Base-by-base conservation (phyloP, 1,284 basidiomycete species). In the Tetrapyrgos nigripes region DNA sequence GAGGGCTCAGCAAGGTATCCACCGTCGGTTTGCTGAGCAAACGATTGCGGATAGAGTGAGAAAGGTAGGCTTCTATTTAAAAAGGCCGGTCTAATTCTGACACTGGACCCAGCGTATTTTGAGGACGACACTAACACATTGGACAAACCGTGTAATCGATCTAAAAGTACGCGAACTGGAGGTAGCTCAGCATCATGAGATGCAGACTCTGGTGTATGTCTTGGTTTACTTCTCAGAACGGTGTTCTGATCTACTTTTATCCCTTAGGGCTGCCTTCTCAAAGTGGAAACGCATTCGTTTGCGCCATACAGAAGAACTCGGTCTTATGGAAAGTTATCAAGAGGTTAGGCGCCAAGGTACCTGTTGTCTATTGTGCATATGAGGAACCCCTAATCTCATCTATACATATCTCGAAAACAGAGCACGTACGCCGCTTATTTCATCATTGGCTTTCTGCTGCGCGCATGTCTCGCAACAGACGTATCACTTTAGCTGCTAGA, bases 251-350 rank as follows among this genome's bases (percentile, higher is more conserved):
- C 43, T 55, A 6, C 55, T 35, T 44, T 23, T 24, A 44, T 54
- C 33, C 3, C 26, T 46, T 53, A 91, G 89, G 40, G 66, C 70
- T 53, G 80, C 82, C 13, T 89, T 89, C 65, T 77, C 74, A 45
- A 90, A 87, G 71, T 93, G 92, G 91, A 88, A 85, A 68, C 71
- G 70, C 10, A 75, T 83, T 33, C 83, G 81, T 64, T 74, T 79
- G 46, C 83, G 86, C 17, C 89, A 90, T 66, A 80, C 81, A 5
- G 88, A 92, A 67, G 84, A 87, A 61, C 71, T 88, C 2, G 87
- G 84, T 64, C 81, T 93, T n/a, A 83, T 93, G 81, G 87, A 92
- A 68, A 93, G 89, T 68, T 91, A 91, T 68, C 83, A 88, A 61
- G 83, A 88, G 61, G 84, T 93, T 49, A 92, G 90, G 71, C 82